phyloP scores from a whole-genome alignment of 1,284 basidiomycete species.

The Rhodotorula sp. region DNA sequence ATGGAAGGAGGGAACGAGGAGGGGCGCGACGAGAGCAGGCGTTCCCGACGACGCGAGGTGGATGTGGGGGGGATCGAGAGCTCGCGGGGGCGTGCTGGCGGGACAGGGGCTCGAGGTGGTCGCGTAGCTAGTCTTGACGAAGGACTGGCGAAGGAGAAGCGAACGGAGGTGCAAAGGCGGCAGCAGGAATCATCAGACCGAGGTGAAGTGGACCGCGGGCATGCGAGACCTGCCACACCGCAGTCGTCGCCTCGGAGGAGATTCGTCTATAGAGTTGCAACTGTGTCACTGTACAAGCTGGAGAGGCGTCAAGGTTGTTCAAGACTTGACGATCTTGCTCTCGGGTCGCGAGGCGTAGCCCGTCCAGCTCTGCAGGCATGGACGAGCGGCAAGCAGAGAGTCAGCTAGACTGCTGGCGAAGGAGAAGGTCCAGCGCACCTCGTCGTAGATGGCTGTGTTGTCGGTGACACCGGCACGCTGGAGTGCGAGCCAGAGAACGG shows the following conservation, averaged over 20 bases:
- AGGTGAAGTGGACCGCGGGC: no score
- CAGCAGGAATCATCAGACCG: no score
- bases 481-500: slow-evolving; percentile 83
- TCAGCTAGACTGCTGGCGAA: background rate
- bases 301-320: background rate
- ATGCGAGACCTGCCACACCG: no score
- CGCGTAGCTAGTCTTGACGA: background rate
- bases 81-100: background rate
- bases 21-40: background rate
- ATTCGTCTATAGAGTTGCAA: background rate
- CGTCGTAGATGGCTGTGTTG: slow-evolving; percentile 72
- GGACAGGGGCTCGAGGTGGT: background rate
- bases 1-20: background rate
- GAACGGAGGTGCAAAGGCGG: no score
- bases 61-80: background rate
- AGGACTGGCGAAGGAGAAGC: no score
- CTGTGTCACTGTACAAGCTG: background rate
- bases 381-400: background rate
- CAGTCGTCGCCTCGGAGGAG: no score
- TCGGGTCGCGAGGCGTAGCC: slow-evolving; percentile 69
- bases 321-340: slow-evolving; percentile 60
- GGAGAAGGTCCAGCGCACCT: slow-evolving; percentile 56
- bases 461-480: slow-evolving; percentile 62
- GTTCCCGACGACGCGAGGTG: background rate
- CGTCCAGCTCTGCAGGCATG: slow-evolving; percentile 67